phyloP scores from a whole-genome alignment of 1,139 yeast species.

The Diutina scorzettiae region DNA sequence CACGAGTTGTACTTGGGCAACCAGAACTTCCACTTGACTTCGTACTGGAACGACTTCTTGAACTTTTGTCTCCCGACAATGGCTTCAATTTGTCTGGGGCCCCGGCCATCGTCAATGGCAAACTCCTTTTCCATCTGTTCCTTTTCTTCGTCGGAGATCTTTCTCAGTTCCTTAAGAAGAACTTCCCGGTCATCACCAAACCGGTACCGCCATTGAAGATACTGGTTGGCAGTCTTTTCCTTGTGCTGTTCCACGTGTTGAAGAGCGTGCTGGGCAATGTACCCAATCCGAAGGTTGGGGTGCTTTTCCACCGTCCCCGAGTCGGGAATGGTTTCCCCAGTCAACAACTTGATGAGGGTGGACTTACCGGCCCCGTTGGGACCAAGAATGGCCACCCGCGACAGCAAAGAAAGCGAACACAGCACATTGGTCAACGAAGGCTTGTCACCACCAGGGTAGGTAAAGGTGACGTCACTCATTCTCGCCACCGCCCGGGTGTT shows the following conservation, averaged over 20 bases:
- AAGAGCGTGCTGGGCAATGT: slow-evolving; percentile 96
- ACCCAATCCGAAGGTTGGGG: slow-evolving; percentile 95
- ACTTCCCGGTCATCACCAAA: slow-evolving; percentile 98
- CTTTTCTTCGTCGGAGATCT: slow-evolving; percentile 72
- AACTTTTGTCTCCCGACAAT: slow-evolving; percentile 94
- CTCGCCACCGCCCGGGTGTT: slow-evolving; percentile 93
- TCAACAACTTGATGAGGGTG: slow-evolving; percentile 81
- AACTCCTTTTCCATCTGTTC: slow-evolving; percentile 69
- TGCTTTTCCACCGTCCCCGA: slow-evolving; percentile 92
- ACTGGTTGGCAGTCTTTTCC: slow-evolving; percentile 95
- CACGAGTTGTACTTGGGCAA: slow-evolving; percentile 89
- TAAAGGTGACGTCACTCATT: slow-evolving; percentile 71
- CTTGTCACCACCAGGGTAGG: slow-evolving; percentile 81
- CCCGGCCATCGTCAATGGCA: slow-evolving; percentile 80
- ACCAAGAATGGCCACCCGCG: slow-evolving; percentile 93
- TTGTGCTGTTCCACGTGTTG: slow-evolving; percentile 96
- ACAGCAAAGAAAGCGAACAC: slow-evolving; percentile 79
- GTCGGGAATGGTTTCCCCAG: slow-evolving; percentile 82
- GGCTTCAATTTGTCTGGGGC: slow-evolving; percentile 81
- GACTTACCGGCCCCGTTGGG: slow-evolving; percentile 99
- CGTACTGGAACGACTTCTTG: slow-evolving; percentile 94
- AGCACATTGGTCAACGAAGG: slow-evolving; percentile 76
- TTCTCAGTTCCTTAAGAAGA: slow-evolving; percentile 83
- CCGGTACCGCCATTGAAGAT: slow-evolving; percentile 95
- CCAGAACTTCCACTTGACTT: slow-evolving; percentile 89